phyloP scores from a whole-genome alignment of 1,139 yeast species.

The Magnusiomyces suaveolens region DNA sequence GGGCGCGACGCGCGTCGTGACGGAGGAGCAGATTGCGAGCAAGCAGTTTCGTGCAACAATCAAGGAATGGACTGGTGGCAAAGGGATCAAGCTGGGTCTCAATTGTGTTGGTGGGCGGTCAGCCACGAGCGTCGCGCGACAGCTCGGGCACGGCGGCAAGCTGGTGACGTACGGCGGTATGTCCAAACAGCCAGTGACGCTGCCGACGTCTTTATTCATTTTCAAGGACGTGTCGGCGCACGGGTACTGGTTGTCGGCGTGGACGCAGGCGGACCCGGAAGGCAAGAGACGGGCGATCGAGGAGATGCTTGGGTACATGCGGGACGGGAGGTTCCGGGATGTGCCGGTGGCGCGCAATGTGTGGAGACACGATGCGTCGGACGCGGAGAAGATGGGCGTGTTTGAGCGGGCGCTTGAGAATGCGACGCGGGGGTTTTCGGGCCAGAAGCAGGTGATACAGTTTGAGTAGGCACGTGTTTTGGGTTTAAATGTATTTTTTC shows the following conservation, averaged over 20 bases:
- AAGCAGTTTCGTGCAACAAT: conserved; percentile 52
- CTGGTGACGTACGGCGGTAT: conserved; percentile 93
- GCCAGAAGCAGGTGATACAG: conserved; percentile 35
- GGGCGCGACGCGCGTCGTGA: conserved; percentile 85
- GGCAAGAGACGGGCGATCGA: conserved; percentile 52
- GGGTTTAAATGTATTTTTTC: no score
- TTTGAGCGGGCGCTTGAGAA: conserved; percentile 46
- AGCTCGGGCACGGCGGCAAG: conserved; percentile 60
- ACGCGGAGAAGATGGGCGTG: conserved; percentile 43
- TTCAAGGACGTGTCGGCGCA: conserved; percentile 77
- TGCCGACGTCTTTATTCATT: conserved; percentile 82
- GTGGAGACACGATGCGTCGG: conserved; percentile 37
- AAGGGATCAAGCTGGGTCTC: conserved; percentile 59
- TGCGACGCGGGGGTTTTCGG: conserved; percentile 33
- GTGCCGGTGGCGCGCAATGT: conserved; percentile 45
- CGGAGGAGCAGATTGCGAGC: conserved; percentile 72
- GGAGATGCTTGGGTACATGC: conserved; percentile 42
- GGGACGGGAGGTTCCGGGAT: conserved; percentile 48
- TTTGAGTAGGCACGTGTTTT: no score
- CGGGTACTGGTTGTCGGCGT: conserved; percentile 90
- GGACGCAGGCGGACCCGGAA: conserved; percentile 54
- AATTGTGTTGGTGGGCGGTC: conserved; percentile 92
- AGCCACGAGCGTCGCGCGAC: conserved; percentile 71
- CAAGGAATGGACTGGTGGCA: conserved; percentile 48
- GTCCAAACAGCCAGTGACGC: conserved; percentile 86